Base-by-base conservation (phyloP, 2,329 filamentous ascomycete species). In the Phialophora verrucosa region DNA sequence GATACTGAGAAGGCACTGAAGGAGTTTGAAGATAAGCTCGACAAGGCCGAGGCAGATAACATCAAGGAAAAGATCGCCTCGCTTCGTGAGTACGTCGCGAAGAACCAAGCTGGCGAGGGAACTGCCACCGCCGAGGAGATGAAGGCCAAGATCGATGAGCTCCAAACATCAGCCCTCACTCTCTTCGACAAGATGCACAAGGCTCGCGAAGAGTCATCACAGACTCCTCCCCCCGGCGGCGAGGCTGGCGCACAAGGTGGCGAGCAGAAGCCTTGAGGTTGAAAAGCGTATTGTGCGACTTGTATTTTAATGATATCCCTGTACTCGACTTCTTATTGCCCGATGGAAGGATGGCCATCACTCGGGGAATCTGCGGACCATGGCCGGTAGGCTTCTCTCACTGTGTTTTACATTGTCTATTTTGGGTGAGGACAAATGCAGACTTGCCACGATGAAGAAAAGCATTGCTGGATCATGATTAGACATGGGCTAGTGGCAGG, bases 141-240 rank as follows among this genome's bases (percentile, higher is more conserved):
- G 82, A 98, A 98, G 91, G 88, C 92, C 84, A 97, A 97, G 92
- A 96, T 92, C 76, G 95, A 98, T 73, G 94, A 97, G 83, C 91
- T 99, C 78, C 95, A 98, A 85, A 91, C 91, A 80, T 92, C 94
- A 74, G 94, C 91, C 82, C 85, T 99, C 83, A 96, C 91, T 83
- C 89, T 98, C 77, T 98, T 99, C 81, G 95, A 98, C 85, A 97
- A 98, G 91, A 97, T 99, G 92, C 94, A 99, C 91, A 96, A 96
- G 87, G 92, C 94, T 74, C 90, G 92, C 75, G 80, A 83, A 74
- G 91, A 93, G 84, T 73, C 80, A 75, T 78, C 82, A 75, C 80
- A 83, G 77, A 77, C 82, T 81, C 80, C 81, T 75, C 76, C 85
- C 71, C 67, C 76, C 75, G 73, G 73, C 64, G 65, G 73, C 73